phyloP scores from a whole-genome alignment of 805 yeast species.

The Kluyveromyces siamensis region DNA sequence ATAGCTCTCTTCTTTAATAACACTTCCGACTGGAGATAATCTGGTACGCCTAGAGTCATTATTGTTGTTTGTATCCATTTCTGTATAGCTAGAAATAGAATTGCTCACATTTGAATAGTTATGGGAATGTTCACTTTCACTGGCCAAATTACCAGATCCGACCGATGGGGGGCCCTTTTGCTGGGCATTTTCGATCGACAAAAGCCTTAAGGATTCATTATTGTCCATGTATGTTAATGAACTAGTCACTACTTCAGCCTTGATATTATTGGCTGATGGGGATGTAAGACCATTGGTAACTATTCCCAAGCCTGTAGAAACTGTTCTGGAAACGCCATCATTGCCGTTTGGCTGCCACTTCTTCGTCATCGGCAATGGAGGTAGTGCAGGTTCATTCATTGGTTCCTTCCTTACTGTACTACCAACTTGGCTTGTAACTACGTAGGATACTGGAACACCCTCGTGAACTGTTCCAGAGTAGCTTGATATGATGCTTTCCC shows the following conservation, averaged over 20 bases:
- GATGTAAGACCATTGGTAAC: neutral
- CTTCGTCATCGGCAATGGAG: neutral
- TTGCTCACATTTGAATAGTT: slow-evolving; percentile 5
- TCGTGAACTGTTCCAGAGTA: slow-evolving; percentile 28
- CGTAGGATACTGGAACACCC: slow-evolving; percentile 25
- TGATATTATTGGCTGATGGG: neutral
- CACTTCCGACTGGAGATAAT: neutral
- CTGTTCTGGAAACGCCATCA: neutral
- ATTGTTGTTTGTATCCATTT: neutral
- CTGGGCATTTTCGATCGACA: slow-evolving; percentile 8
- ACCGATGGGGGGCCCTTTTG: slow-evolving; percentile 11
- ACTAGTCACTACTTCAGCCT: neutral
- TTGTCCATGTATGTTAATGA: neutral
- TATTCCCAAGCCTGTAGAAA: neutral
- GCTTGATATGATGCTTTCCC: slow-evolving; percentile 21
- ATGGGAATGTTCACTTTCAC: slow-evolving; percentile 11
- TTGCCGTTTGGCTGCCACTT: neutral
- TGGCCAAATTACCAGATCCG: slow-evolving; percentile 14
- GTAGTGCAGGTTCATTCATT: neutral
- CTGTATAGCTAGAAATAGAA: slow-evolving; percentile 2
- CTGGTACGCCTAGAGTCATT: neutral
- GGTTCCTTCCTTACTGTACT: neutral
- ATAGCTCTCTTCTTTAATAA: neutral
- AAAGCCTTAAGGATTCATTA: slow-evolving; percentile 9
- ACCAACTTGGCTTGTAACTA: slow-evolving; percentile 7